A percentile compares a stretch with the other conserved stretches of the same genome.
phyloP scores from a whole-genome alignment of 306 rosid species.

The Vicia sativa region DNA sequence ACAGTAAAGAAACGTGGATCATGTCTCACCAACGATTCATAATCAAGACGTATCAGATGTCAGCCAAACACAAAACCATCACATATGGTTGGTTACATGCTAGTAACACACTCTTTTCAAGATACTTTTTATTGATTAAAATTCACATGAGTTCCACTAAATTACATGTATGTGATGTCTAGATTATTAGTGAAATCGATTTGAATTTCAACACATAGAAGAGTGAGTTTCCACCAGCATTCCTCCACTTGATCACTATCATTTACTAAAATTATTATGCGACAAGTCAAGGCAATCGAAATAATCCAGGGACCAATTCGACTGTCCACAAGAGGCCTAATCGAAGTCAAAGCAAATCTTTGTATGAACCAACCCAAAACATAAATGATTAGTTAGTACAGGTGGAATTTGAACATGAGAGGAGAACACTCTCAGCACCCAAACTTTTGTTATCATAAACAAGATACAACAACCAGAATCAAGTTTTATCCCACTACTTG shows the following conservation, averaged over 20 bases:
- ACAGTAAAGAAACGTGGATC: slow-evolving; percentile 31
- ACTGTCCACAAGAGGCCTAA: too few relatives aligned
- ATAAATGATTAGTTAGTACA: too few relatives aligned
- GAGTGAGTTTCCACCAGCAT: neutral
- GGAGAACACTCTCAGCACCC: too few relatives aligned
- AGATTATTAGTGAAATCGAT: neutral
- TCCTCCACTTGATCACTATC: neutral
- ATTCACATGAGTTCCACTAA: neutral
- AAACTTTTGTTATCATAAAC: neutral
- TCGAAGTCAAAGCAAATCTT: too few relatives aligned
- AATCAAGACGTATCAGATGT: neutral
- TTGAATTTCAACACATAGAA: neutral
- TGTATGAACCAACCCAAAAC: too few relatives aligned
- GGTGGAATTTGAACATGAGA: too few relatives aligned
- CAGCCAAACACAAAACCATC: neutral
- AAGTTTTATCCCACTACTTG: neutral
- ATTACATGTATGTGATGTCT: neutral
- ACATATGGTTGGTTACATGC: neutral
- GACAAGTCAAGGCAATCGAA: neutral
- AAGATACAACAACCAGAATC: neutral
- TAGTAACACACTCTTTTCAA: neutral
- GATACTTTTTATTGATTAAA: neutral
- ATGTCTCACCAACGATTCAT: neutral
- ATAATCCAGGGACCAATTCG: too few relatives aligned
- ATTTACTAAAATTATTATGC: neutral